Evolutionary conservation across 495 filamentous ascomycete genomes (phyloP).

Genomic region (Penicillium roqueforti): DNA sequence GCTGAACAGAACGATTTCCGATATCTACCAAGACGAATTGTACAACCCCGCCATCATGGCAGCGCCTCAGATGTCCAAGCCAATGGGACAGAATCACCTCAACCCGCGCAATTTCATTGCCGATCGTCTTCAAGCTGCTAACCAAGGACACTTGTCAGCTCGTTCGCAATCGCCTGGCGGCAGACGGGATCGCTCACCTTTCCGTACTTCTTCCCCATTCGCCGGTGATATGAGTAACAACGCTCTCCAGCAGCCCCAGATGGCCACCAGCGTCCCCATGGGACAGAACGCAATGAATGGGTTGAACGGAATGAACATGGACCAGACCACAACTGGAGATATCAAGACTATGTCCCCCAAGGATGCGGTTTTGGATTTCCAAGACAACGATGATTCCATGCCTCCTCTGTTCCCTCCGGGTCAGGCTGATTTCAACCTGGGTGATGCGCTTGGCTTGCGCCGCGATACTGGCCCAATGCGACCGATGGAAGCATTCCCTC

Average conservation of each 20-base stretch:
- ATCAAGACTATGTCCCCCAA: constrained; percentile 95
- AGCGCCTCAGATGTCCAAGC: constrained; percentile 42
- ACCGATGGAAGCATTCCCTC: constrained; percentile 43
- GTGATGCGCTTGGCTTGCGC: constrained; percentile 36
- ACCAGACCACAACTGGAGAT: constrained; percentile 21
- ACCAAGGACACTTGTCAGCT: constrained; percentile 64
- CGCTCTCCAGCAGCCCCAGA: constrained; percentile 30
- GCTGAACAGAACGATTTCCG: constrained; percentile 79
- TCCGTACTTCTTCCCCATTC: constrained; percentile 70
- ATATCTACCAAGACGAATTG: constrained; percentile 79
- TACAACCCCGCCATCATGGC: constrained; percentile 66
- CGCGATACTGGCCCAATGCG: constrained; percentile 46
- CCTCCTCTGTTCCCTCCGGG: constrained; percentile 62
- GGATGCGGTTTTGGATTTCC: constrained; percentile 83
- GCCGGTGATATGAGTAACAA: constrained; percentile 35
- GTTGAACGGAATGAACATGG: constrained; percentile 17
- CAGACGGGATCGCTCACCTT: constrained; percentile 75
- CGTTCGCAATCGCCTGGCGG: constrained; percentile 52
- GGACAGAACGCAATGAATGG: constrained; percentile 28
- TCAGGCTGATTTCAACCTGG: constrained; percentile 39
- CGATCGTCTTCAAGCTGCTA: constrained; percentile 73
- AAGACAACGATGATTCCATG: constrained; percentile 64
- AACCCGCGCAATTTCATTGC: constrained; percentile 61
- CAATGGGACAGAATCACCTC: constrained; percentile 40
- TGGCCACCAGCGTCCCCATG: constrained; percentile 43